phyloP scores from a whole-genome alignment of 306 rosid species.

The Psophocarpus tetragonolobus region DNA sequence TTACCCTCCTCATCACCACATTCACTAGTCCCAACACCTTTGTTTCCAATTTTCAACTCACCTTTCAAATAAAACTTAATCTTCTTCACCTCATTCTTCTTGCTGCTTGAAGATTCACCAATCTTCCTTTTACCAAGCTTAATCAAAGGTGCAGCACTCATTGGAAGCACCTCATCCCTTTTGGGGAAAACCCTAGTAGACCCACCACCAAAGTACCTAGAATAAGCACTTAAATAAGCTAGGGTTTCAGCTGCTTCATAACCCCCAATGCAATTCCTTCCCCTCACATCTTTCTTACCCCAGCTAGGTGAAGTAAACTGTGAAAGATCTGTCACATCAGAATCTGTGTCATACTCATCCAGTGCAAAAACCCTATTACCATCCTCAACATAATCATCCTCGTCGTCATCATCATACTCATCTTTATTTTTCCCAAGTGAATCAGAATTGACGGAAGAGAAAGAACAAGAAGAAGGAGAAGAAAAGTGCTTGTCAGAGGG shows the following conservation, averaged over 20 bases:
- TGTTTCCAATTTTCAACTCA: neutral
- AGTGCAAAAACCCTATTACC: neutral
- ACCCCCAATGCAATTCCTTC: neutral
- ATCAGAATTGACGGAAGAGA: neutral
- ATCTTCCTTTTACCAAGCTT: neutral
- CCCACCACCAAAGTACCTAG: neutral
- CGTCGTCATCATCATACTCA: neutral
- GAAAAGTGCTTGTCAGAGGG: neutral
- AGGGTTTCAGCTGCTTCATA: slow-evolving; percentile 31
- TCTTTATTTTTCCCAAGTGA: neutral
- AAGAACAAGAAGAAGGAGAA: neutral
- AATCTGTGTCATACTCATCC: neutral
- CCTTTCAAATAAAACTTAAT: neutral
- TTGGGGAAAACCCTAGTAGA: neutral
- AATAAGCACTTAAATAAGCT: neutral
- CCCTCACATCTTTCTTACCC: slow-evolving; percentile 24
- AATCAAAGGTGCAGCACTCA: neutral
- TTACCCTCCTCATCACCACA: neutral
- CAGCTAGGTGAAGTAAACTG: neutral
- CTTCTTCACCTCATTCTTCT: neutral
- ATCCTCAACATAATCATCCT: neutral
- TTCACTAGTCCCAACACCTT: neutral
- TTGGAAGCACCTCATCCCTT: neutral
- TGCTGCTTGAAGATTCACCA: neutral
- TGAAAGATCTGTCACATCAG: neutral